phyloP scores from a whole-genome alignment of 306 rosid genomes.

The Begonia masoniana region DNA sequence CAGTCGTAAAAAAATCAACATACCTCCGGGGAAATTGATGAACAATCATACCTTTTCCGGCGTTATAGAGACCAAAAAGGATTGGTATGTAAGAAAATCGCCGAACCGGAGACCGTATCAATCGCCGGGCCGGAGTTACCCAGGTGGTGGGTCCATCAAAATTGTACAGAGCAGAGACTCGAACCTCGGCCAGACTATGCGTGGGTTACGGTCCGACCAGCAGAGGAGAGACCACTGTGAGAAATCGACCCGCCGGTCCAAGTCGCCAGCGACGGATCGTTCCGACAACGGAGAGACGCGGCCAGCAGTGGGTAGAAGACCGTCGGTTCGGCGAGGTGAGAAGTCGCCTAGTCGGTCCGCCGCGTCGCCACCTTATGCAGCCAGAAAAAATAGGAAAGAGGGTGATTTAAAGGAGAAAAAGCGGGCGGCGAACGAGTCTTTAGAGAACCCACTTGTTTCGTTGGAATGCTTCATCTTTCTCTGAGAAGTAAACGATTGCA shows the following conservation, averaged over 20 bases:
- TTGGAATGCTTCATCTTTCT: too few species aligned
- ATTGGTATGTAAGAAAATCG: slow-evolving; percentile 26
- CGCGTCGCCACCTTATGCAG: slow-evolving; percentile 7
- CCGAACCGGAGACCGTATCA: slow-evolving; percentile 40
- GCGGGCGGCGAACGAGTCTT: too few species aligned
- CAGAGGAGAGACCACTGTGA: slow-evolving; percentile 39
- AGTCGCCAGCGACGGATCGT: slow-evolving; percentile 46
- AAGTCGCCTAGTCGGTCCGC: slow-evolving; percentile 35
- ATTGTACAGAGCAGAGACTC: slow-evolving; percentile 33
- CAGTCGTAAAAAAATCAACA: slow-evolving; percentile 20
- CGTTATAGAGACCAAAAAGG: slow-evolving; percentile 20
- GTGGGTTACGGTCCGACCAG: slow-evolving; percentile 14
- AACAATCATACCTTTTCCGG: slow-evolving; percentile 26
- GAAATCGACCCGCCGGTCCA: slow-evolving; percentile 38
- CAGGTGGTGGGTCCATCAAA: slow-evolving; percentile 29
- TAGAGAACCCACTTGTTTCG: too few species aligned
- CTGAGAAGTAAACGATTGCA: too few species aligned
- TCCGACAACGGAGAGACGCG: slow-evolving; percentile 21
- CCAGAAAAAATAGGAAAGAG: slow-evolving; percentile 16
- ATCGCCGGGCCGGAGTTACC: slow-evolving; percentile 27
- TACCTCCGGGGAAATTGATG: slow-evolving; percentile 34
- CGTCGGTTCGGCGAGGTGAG: slow-evolving; percentile 20
- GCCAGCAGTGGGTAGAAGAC: slow-evolving; percentile 6
- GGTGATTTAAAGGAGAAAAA: slow-evolving; percentile 16
- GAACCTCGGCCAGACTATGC: slow-evolving; percentile 18